Conservation (phyloP, 371 early-diverging fungal species). For the Mucor piriformis region DNA sequence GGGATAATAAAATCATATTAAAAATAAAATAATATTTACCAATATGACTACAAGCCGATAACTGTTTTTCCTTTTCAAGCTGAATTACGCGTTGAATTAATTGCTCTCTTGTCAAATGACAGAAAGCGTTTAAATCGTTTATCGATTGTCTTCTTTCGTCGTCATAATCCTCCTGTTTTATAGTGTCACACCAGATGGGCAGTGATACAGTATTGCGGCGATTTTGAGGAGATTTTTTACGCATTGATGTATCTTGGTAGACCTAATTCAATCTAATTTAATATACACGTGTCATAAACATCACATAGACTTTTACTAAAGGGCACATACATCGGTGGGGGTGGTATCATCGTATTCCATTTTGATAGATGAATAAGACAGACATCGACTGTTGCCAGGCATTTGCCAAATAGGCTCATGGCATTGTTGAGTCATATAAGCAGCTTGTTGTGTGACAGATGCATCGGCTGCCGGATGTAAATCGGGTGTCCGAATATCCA, state of each 20-base stretch:
- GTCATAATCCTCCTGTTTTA: neutral
- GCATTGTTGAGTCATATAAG: neutral
- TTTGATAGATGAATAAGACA: neutral
- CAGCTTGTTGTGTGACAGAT: conserved; percentile 8
- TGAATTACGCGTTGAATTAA: conserved; percentile 41
- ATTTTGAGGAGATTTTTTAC: conserved; percentile 9
- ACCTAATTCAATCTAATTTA: no score
- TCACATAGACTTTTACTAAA: no score
- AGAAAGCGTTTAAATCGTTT: neutral
- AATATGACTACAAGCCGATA: neutral
- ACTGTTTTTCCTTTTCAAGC: conserved; percentile 33
- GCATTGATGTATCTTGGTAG: conserved; percentile 15
- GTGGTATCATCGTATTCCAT: conserved; percentile 80
- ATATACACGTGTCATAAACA: no score
- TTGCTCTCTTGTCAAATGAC: conserved; percentile 35
- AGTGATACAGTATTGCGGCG: conserved; percentile 15
- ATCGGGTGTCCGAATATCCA: conserved; percentile 25
- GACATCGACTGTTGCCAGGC: neutral
- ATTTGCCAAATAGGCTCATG: no score
- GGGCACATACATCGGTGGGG: conserved; percentile 90
- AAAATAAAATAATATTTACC: neutral
- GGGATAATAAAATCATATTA: neutral
- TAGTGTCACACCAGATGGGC: neutral
- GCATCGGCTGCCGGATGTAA: conserved; percentile 11
- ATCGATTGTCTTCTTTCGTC: conserved; percentile 14